Conservation (phyloP, 805 yeast genomes). For the Starmerella tilneyi region DNA sequence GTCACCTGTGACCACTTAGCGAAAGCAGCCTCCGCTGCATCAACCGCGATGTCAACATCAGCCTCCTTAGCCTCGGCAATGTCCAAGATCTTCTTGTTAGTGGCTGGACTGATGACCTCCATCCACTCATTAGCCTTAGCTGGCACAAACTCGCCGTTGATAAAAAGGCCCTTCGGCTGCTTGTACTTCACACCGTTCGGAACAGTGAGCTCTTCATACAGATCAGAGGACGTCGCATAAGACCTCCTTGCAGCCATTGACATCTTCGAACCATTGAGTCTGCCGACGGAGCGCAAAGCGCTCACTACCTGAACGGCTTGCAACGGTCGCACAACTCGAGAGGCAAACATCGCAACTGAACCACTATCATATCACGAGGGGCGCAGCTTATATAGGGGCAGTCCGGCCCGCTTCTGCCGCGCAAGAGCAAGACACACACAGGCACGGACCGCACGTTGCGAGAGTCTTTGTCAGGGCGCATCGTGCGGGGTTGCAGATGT, state of each 20-base stretch:
- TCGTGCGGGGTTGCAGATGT: conserved; percentile 8
- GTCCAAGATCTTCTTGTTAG: conserved; percentile 58
- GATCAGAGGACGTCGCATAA: conserved; percentile 5
- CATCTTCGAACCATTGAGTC: too few species aligned
- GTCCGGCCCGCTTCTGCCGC: background rate
- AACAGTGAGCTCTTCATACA: conserved; percentile 16
- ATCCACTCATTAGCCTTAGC: conserved; percentile 52
- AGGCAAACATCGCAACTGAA: background rate
- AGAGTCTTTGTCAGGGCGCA: too few species aligned
- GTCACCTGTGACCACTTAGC: conserved; percentile 57
- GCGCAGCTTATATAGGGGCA: background rate
- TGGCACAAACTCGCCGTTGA: conserved; percentile 52
- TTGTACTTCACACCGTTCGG: conserved; percentile 37
- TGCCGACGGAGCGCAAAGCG: background rate
- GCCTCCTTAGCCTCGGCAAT: conserved; percentile 68
- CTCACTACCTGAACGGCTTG: background rate
- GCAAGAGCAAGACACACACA: too few species aligned
- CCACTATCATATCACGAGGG: too few species aligned
- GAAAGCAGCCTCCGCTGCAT: conserved; percentile 73
- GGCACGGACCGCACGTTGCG: too few species aligned
- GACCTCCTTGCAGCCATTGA: background rate
- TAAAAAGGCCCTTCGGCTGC: conserved; percentile 71
- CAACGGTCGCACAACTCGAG: background rate
- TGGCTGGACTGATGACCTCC: conserved; percentile 57
- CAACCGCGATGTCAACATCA: conserved; percentile 78